Evolutionary conservation across 2,329 filamentous ascomycete species (phyloP), one percentile per base, ranked within the genome.

Genomic region (Talaromyces sp.): DNA sequence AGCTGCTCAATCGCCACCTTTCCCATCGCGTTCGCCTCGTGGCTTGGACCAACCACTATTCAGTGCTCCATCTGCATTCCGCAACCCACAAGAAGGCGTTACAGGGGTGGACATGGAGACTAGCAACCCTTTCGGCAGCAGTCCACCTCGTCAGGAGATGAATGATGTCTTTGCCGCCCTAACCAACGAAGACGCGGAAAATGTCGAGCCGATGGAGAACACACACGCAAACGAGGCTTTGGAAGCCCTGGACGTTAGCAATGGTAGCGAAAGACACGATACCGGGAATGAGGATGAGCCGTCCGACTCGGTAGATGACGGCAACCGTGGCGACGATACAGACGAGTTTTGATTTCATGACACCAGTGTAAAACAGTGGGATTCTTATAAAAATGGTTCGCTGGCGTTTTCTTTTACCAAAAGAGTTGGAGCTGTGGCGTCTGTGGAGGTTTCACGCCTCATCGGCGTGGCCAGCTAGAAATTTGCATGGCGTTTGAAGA

Each of bases 161-260:
- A 78, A 79, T 62, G 76, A 78, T 61, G 74, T 81, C 23, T 81
- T 81, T 65, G 78, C 76, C 9, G 79, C 80, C 56, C 67, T 81
- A 60, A 80, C 77, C 1, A 78, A 79, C 59, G 75, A 79, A 62
- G 77, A 80, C 63, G 70, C 65, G 9, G 76, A 78, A 8, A 66
- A 67, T 6, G 73, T 64, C 18, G 71, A 70, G 67, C 70, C 66
- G 12, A 73, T 76, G 71, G 76, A 79, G 58, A 78, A 78, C 31
- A 76, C 75, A n/a, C 78, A 81, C 66, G 78, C 78, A 7, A 79
- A 77, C 47, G 79, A 81, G 65, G 79, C 78, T 4, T 67, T 81
- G 23, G 79, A 81, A 61, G 75, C 70, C 27, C 71, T 79, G 14
- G 72, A 76, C 61, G 77, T 73, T 30, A 74, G 74, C 63, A 75